These are phyloP conservation scores for Colletotrichum navitas DNA, from an alignment of 2,329 filamentous ascomycete species.

Conservation along the genomic window DNA sequence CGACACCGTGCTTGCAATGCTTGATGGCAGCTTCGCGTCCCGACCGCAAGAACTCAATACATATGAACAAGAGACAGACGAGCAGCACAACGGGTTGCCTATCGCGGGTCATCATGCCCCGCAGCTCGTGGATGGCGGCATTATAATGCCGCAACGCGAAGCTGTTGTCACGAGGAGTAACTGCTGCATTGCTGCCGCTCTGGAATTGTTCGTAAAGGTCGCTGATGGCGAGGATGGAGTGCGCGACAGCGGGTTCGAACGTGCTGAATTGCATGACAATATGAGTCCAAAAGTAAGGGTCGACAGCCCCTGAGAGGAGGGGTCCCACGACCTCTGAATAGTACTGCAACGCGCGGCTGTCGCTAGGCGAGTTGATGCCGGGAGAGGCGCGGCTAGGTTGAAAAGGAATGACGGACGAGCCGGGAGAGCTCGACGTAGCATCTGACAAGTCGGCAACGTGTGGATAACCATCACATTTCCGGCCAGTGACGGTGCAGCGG, in stretches of 20 bases:
- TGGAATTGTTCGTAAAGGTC: conserved; percentile 56
- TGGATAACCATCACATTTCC: conserved; percentile 68
- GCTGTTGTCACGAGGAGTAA: conserved; percentile 39
- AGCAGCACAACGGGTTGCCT: conserved; percentile 52
- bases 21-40: conserved; percentile 29
- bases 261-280: conserved; percentile 61
- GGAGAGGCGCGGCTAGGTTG: conserved; percentile 34
- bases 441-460: conserved; percentile 42
- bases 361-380: conserved; percentile 29
- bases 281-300: conserved; percentile 59
- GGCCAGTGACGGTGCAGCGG: conserved; percentile 67
- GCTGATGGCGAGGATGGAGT: conserved; percentile 64
- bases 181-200: background rate
- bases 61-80: conserved; percentile 65
- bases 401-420: conserved; percentile 38
- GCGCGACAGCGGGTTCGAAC: conserved; percentile 60
- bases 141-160: conserved; percentile 63
- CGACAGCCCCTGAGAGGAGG: conserved; percentile 56
- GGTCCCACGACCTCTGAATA: conserved; percentile 52
- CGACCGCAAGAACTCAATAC: conserved; percentile 64
- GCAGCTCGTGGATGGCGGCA: conserved; percentile 59
- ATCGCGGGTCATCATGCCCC: conserved; percentile 50
- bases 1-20: conserved; percentile 39
- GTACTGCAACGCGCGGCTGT: conserved; percentile 49
- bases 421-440: conserved; percentile 33